phyloP scores from a whole-genome alignment of 2,329 filamentous ascomycete genomes.

The Cladobotryum mycophilum region DNA sequence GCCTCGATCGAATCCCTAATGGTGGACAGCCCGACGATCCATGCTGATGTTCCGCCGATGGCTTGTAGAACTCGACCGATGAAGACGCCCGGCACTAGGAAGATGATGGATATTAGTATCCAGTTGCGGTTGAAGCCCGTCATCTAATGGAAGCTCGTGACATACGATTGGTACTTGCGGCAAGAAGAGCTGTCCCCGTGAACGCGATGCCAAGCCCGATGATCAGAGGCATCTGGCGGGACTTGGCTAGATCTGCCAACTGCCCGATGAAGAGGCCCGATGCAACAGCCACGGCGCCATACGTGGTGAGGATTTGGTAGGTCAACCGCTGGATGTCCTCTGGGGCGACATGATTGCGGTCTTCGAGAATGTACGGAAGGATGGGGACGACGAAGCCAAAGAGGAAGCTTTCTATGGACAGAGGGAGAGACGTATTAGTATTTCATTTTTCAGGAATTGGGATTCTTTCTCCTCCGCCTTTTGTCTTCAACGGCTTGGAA shows the following conservation, averaged over 20 bases:
- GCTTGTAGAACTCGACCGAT: neutral
- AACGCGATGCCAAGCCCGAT: neutral
- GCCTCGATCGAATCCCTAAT: neutral
- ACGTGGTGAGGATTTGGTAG: neutral
- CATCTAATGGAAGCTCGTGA: neutral
- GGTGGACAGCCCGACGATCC: conserved; percentile 1
- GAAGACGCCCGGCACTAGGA: neutral
- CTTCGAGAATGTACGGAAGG: neutral
- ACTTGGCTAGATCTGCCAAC: neutral
- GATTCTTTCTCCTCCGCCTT: neutral
- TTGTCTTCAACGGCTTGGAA: neutral
- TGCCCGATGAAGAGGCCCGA: conserved; percentile 2
- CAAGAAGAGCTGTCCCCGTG: neutral
- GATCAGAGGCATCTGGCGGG: neutral
- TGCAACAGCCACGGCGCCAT: neutral
- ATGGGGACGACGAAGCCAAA: conserved; percentile 2
- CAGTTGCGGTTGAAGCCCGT: neutral
- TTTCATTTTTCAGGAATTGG: too few species aligned
- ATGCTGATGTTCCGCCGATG: neutral
- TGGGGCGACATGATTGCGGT: conserved; percentile 1
- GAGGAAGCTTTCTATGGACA: neutral
- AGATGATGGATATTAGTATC: neutral
- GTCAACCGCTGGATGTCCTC: neutral
- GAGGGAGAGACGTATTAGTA: neutral
- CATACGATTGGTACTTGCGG: neutral